Conservation (phyloP, 2,329 filamentous ascomycete species). For the Bimuria novae-zelandiae region DNA sequence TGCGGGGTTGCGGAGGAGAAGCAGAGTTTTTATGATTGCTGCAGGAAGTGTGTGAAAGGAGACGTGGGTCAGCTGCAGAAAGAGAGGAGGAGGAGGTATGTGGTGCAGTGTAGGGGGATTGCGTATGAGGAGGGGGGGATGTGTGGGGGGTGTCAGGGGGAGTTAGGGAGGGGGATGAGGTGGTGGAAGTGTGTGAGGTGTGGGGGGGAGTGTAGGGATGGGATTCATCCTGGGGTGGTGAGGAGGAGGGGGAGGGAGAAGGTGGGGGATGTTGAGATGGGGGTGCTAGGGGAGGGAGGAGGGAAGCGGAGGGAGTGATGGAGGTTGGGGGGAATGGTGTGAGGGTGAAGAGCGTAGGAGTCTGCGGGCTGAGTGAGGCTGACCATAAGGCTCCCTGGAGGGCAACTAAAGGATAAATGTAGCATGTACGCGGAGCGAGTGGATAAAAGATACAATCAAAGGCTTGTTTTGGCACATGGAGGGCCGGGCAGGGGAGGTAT, state of each 20-base stretch:
- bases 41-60: constrained; percentile 9
- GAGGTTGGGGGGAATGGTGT: constrained; percentile 7
- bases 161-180: constrained; percentile 17
- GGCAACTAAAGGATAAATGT: too few species aligned
- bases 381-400: not conserved
- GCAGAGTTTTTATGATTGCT: constrained; percentile 15
- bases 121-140: constrained; percentile 9
- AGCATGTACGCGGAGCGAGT: too few species aligned
- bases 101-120: constrained; percentile 17
- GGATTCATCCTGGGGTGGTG: constrained; percentile 21
- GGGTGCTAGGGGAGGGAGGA: not conserved
- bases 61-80: constrained; percentile 5
- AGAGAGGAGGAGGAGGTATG: constrained; percentile 16
- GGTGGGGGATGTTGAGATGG: constrained; percentile 19
- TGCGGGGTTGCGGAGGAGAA: constrained; percentile 11
- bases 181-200: constrained; percentile 27
- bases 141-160: constrained; percentile 18
- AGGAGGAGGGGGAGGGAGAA: constrained; percentile 12
- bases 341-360: too few species aligned
- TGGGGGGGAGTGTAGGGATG: constrained; percentile 21
- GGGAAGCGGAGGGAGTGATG: constrained; percentile 2
- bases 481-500: too few species aligned
- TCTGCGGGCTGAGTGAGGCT: not conserved
- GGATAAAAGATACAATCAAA: too few species aligned
- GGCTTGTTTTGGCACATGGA: too few species aligned